Evolutionary conservation across 1,284 basidiomycete genomes (phyloP).

Genomic region (Sparassis latifolia): DNA sequence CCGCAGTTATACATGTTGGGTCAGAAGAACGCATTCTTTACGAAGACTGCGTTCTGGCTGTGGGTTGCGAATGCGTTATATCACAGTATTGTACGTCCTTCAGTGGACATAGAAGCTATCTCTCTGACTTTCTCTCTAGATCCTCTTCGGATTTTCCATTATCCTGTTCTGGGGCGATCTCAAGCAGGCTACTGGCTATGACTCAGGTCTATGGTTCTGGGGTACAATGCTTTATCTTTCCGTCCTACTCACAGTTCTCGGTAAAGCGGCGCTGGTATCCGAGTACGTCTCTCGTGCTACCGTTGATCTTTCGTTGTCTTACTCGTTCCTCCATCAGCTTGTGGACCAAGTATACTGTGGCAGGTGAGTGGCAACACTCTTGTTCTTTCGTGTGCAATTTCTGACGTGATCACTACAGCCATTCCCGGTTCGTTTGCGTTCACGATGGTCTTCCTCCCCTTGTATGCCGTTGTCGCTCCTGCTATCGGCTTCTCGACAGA

Average conservation of each 20-base stretch:
- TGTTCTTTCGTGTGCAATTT: slow-evolving; percentile 2
- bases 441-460: slow-evolving; percentile 88
- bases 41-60: slow-evolving; percentile 87
- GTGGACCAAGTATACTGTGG: slow-evolving; percentile 99
- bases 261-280: slow-evolving; percentile 95
- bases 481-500: slow-evolving; percentile 87
- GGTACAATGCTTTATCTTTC: slow-evolving; percentile 92
- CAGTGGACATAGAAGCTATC: too few species aligned
- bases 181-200: slow-evolving; percentile 73
- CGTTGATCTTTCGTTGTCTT: neutral
- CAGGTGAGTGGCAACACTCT: slow-evolving; percentile 37
- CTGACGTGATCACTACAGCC: slow-evolving; percentile 36
- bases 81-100: slow-evolving; percentile 75
- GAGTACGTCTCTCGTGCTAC: slow-evolving; percentile 58
- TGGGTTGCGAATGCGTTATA: slow-evolving; percentile 95
- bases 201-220: slow-evolving; percentile 97
- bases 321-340: slow-evolving; percentile 42
- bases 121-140: slow-evolving; percentile 31
- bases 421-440: slow-evolving; percentile 96
- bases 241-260: slow-evolving; percentile 90
- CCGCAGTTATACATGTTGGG: slow-evolving; percentile 94
- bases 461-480: slow-evolving; percentile 89
- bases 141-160: slow-evolving; percentile 85
- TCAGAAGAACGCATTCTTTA: slow-evolving; percentile 90
- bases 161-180: slow-evolving; percentile 91